phyloP scores from a whole-genome alignment of 2,329 filamentous ascomycete genomes.

The Thielaviopsis ethacetica region DNA sequence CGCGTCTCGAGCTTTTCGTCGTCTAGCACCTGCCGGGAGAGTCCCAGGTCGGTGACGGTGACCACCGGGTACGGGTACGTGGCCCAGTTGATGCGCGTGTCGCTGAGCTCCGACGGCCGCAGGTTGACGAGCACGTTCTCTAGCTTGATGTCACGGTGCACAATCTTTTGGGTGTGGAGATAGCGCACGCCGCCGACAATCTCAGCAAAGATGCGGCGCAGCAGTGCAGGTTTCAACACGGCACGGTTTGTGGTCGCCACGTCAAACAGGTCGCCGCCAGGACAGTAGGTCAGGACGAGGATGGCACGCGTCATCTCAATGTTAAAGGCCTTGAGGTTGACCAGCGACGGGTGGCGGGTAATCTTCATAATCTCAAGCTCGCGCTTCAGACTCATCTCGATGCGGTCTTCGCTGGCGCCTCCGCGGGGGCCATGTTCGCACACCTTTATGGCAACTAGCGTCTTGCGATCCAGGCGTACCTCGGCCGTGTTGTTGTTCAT shows the following conservation, averaged over 20 bases:
- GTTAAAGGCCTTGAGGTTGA: constrained; percentile 83
- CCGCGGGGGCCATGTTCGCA: constrained; percentile 90
- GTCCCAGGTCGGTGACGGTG: constrained; percentile 79
- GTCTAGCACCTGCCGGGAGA: constrained; percentile 71
- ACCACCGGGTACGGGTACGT: constrained; percentile 68
- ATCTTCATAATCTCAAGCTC: constrained; percentile 88
- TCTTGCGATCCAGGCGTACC: constrained; percentile 42
- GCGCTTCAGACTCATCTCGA: constrained; percentile 84
- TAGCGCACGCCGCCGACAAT: constrained; percentile 73
- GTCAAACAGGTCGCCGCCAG: constrained; percentile 89
- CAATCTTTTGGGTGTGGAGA: constrained; percentile 70
- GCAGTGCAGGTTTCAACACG: constrained; percentile 48
- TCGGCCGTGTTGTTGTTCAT: constrained; percentile 18
- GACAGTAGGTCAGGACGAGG: constrained; percentile 78
- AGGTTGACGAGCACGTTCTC: constrained; percentile 92
- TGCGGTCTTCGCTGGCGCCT: constrained; percentile 78
- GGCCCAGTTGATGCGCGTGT: constrained; percentile 47
- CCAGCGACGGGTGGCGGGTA: constrained; percentile 75
- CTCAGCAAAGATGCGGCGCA: constrained; percentile 80
- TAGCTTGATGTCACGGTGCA: constrained; percentile 94
- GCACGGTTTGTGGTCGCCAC: constrained; percentile 60
- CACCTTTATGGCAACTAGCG: constrained; percentile 85
- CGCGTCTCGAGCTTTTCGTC: constrained; percentile 83
- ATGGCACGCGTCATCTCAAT: constrained; percentile 70
- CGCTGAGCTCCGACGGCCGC: constrained; percentile 48